Conservation (phyloP, 805 yeast species). For the Candida anglica region DNA sequence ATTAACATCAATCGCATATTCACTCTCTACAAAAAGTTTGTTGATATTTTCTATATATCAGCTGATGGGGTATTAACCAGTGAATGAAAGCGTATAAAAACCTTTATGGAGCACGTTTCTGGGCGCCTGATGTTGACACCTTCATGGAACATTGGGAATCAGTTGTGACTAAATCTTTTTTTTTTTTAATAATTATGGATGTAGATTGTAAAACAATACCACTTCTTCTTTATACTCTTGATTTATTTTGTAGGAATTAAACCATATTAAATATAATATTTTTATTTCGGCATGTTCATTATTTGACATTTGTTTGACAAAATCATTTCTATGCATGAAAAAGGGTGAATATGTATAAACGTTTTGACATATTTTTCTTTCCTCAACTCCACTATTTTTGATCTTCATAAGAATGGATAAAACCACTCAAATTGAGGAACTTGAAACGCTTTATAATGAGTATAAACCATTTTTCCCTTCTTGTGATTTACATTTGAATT, state of each 20-base stretch:
- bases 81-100: constrained; percentile 35
- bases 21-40: constrained; percentile 23
- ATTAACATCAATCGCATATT: constrained; percentile 36
- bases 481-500: constrained; percentile 1
- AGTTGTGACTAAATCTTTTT: constrained; percentile 38
- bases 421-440: constrained; percentile 4
- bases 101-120: constrained; percentile 42
- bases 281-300: no score
- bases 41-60: constrained; percentile 8
- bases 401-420: no score
- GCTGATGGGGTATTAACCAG: constrained; percentile 22
- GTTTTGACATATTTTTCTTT: no score
- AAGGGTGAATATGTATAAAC: no score
- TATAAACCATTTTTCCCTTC: constrained; percentile 3
- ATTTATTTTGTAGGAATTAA: not conserved
- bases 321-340: no score
- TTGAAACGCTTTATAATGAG: constrained; percentile 1
- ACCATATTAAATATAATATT: not conserved
- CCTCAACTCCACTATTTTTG: no score
- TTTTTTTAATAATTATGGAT: no score
- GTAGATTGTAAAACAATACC: not conserved
- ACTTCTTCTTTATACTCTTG: not conserved
- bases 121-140: constrained; percentile 44
- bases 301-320: no score
- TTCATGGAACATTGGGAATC: constrained; percentile 41